phyloP scores from a whole-genome alignment of 2,329 filamentous ascomycete genomes.

The Alternaria arborescens region DNA sequence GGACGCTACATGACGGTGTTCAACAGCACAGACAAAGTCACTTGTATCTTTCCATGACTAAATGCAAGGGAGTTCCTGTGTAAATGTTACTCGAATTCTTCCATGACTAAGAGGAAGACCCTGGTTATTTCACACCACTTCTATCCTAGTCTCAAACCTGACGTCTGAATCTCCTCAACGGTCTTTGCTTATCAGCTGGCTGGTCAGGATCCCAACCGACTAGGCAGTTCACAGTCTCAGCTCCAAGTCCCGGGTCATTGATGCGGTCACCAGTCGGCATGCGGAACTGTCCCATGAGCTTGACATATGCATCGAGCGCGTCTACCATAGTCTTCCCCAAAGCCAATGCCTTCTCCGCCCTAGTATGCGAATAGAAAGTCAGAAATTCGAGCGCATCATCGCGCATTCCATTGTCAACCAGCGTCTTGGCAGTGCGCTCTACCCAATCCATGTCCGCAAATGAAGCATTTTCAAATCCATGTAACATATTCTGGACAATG shows the following conservation, averaged over 20 bases:
- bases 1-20: not conserved
- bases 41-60: not conserved
- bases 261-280: constrained; percentile 32
- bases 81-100: too few relatives aligned
- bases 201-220: constrained; percentile 38
- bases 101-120: not conserved
- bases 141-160: not conserved
- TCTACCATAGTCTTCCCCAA: constrained; percentile 38
- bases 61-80: too few relatives aligned
- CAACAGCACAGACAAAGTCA: not conserved
- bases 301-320: constrained; percentile 36
- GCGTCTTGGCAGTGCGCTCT: constrained; percentile 27
- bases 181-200: constrained; percentile 12
- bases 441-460: constrained; percentile 36
- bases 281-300: constrained; percentile 34
- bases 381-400: constrained; percentile 28
- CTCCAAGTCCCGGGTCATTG: constrained; percentile 39
- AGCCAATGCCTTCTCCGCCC: constrained; percentile 36
- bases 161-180: constrained; percentile 9
- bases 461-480: constrained; percentile 39
- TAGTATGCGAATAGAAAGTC: constrained; percentile 38
- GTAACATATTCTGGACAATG: constrained; percentile 36
- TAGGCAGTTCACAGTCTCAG: constrained; percentile 42
- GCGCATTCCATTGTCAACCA: constrained; percentile 28
- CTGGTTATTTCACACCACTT: not conserved